Base-by-base conservation (phyloP, 2,329 filamentous ascomycete species). In the Arthrobotrys megalospora region DNA sequence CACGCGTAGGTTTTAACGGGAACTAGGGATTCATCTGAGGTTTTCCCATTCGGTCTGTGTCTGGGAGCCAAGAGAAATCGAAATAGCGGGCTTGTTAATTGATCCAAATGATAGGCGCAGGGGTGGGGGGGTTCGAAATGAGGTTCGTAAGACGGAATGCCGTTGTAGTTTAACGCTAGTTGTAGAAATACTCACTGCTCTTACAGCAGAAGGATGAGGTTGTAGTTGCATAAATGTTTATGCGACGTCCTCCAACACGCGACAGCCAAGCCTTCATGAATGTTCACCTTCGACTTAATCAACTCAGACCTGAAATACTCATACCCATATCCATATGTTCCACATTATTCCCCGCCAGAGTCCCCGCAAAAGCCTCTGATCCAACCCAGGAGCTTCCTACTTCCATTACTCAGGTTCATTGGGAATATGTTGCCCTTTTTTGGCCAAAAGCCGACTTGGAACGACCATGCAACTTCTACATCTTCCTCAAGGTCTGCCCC, bases 401-500 rank as follows among this genome's bases (percentile, higher is more conserved):
- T 21, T 21, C 19, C n/a, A 34, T 32, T 34, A 53, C 14, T 28
- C 32, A 24, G 53, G 36, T n/a, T 43, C n/a, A 11, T 16, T 43
- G 11, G 14, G 55, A 43, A 60, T 28, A 60, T 60, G 55, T 60
- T 43, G 55, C 19, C 19, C 24, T 43, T n/a, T 43, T 19, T 11
- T 11, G 1, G 6, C 1, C 34, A 32, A 32, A 21, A 5, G 16
- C 52, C 32, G 14, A 32, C 11, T 34, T 16, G 19, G 24, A 67
- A 53, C 6, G 16, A 76, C 28, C 28, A 76, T 76, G 72, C 65
- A 60, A 11, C 28, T 77, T 60, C 47, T 70, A 47, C 48, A 70
- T 41, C 72, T 77, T 66, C 72, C 72, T 8, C 72, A 77, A 77
- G 72, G 72, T 75, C 50, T 12, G 60, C 67, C 48, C 52, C 60